phyloP scores from a whole-genome alignment of 352 stramenopile species.

The Elongisporangium senticosum region DNA sequence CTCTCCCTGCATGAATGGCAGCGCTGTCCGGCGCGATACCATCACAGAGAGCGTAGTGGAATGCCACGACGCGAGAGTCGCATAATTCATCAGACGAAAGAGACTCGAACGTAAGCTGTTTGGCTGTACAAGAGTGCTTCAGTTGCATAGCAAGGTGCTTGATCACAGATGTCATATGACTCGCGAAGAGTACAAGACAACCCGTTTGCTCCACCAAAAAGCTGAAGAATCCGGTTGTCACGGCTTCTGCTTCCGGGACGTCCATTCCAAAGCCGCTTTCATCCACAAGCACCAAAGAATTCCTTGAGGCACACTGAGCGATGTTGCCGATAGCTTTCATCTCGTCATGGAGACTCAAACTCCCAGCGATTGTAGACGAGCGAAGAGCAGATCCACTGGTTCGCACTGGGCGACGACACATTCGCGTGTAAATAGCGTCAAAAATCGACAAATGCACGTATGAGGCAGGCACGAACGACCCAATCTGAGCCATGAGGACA shows the following conservation, averaged over 20 bases:
- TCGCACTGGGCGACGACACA: constrained; percentile 29
- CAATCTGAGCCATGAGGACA: constrained; percentile 64
- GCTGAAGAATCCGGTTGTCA: constrained; percentile 18
- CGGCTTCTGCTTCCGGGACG: constrained; percentile 14
- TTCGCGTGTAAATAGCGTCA: constrained; percentile 64
- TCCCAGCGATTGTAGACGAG: neutral
- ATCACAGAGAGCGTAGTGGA: constrained; percentile 17
- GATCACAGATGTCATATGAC: constrained; percentile 23
- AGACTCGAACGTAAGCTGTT: constrained; percentile 17
- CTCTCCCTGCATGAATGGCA: too few relatives aligned
- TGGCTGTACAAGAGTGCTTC: constrained; percentile 13
- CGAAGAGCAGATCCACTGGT: constrained; percentile 6
- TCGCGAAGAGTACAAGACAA: constrained; percentile 32
- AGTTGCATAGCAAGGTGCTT: constrained; percentile 11
- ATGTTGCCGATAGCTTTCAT: constrained; percentile 24
- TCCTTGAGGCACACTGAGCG: constrained; percentile 15
- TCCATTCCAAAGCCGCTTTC: constrained; percentile 39
- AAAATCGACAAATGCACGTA: constrained; percentile 35
- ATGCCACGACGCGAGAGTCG: constrained; percentile 9
- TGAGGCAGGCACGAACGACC: constrained; percentile 50
- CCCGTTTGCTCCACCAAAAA: constrained; percentile 21
- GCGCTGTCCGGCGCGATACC: too few relatives aligned
- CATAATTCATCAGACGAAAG: constrained; percentile 8
- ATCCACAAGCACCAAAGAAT: constrained; percentile 38
- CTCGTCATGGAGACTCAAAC: constrained; percentile 4